These are phyloP conservation scores for Penicillium paxilli DNA, from an alignment of 495 filamentous ascomycete species.

Conservation along the genomic window DNA sequence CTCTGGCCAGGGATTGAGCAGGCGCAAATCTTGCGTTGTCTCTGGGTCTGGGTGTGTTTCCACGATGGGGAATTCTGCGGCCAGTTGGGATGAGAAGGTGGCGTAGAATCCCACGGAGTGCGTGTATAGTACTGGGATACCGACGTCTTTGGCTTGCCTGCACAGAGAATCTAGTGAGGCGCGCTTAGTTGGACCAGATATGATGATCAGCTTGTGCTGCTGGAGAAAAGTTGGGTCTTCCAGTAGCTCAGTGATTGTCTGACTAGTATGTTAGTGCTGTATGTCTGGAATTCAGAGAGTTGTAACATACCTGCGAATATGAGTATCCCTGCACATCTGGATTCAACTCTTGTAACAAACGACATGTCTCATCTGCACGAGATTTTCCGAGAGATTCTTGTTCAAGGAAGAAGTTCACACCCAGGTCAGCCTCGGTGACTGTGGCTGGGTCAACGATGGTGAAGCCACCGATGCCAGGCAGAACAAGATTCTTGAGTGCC, in stretches of 20 bases:
- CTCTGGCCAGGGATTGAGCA: conserved; percentile 87
- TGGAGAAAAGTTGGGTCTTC: conserved; percentile 46
- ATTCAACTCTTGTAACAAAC: conserved; percentile 83
- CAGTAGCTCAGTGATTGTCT: conserved; percentile 42
- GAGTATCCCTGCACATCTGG: conserved; percentile 82
- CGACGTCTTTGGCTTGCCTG: conserved; percentile 55
- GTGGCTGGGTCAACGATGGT: conserved; percentile 81
- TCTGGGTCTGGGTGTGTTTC: conserved; percentile 94
- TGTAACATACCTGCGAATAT: conserved; percentile 42
- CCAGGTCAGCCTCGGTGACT: conserved; percentile 81
- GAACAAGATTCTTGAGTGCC: conserved; percentile 91
- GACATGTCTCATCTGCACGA: conserved; percentile 76
- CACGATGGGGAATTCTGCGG: conserved; percentile 83
- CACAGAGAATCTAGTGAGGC: conserved; percentile 59
- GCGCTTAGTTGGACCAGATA: conserved; percentile 65
- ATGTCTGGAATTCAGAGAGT: background rate
- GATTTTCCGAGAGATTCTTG: conserved; percentile 72
- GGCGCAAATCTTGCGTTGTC: conserved; percentile 79
- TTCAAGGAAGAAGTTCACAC: conserved; percentile 96
- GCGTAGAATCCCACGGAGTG: conserved; percentile 90
- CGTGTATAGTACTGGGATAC: conserved; percentile 76
- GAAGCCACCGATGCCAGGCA: conserved; percentile 93
- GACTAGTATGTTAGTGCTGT: conserved; percentile 10
- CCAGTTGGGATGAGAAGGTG: conserved; percentile 74
- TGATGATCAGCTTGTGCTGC: conserved; percentile 72